phyloP scores from a whole-genome alignment of 2,329 filamentous ascomycete species.

The Venturia asperata region DNA sequence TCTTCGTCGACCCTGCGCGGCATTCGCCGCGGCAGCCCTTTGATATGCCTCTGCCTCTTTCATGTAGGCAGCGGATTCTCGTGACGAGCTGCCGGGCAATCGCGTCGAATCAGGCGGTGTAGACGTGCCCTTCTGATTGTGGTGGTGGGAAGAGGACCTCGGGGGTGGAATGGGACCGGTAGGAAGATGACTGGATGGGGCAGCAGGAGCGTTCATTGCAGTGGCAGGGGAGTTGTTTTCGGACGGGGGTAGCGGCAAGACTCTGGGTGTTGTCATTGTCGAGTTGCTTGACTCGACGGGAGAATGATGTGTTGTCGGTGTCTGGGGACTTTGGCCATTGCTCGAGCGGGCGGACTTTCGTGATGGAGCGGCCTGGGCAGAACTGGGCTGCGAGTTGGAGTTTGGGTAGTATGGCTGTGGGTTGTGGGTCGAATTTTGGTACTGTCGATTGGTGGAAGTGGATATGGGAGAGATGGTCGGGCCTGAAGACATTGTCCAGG shows the following conservation, averaged over 20 bases:
- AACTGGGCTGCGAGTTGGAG: constrained; percentile 4
- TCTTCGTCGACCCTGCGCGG: constrained; percentile 24
- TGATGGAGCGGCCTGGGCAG: constrained; percentile 22
- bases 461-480: constrained; percentile 30
- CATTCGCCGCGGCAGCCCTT: constrained; percentile 23
- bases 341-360: constrained; percentile 31
- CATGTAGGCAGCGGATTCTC: constrained; percentile 20
- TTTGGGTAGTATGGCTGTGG: constrained; percentile 23
- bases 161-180: constrained; percentile 52
- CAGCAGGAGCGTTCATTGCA: constrained; percentile 43
- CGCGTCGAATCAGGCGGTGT: constrained; percentile 22
- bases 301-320: constrained; percentile 31
- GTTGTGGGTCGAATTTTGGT: constrained; percentile 25
- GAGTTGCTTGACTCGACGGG: constrained; percentile 31
- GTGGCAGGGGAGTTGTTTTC: constrained; percentile 38
- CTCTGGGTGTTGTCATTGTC: constrained; percentile 37
- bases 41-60: constrained; percentile 19
- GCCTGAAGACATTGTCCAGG: constrained; percentile 29
- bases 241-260: constrained; percentile 37
- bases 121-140: constrained; percentile 34
- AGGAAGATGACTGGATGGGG: constrained; percentile 54
- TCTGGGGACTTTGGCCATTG: constrained; percentile 30
- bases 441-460: constrained; percentile 27
- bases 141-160: constrained; percentile 70
- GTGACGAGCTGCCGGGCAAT: constrained; percentile 24